Evolutionary conservation across 2,329 filamentous ascomycete genomes (phyloP).

Genomic region (Esteya vermicola): DNA sequence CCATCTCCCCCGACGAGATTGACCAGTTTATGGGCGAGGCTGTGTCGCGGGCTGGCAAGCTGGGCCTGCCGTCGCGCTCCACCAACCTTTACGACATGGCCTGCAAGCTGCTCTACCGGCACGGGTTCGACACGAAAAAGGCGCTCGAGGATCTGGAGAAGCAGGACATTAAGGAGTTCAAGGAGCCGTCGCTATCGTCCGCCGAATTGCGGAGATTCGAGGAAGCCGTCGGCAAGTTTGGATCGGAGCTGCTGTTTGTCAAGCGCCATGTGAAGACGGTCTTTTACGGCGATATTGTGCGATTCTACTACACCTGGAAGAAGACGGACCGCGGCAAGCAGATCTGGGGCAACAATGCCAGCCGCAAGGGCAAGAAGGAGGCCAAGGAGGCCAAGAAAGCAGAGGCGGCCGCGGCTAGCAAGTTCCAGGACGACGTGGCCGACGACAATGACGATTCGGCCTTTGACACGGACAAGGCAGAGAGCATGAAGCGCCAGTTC

Average conservation of each 20-base stretch:
- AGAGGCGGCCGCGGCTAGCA: constrained; percentile 50
- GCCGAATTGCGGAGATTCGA: constrained; percentile 83
- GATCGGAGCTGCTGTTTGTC: constrained; percentile 75
- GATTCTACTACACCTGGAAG: constrained; percentile 97
- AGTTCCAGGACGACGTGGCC: constrained; percentile 82
- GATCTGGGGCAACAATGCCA: constrained; percentile 80
- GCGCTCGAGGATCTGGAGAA: constrained; percentile 58
- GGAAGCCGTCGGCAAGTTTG: constrained; percentile 77
- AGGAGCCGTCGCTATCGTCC: constrained; percentile 67
- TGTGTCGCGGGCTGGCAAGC: constrained; percentile 45
- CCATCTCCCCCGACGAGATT: too few species aligned
- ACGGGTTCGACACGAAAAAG: constrained; percentile 55
- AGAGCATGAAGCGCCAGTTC: constrained; percentile 65
- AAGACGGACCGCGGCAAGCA: constrained; percentile 75
- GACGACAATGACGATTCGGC: constrained; percentile 90
- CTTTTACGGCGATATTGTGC: constrained; percentile 65
- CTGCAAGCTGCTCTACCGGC: constrained; percentile 55
- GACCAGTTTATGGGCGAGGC: constrained; percentile 64
- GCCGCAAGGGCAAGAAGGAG: constrained; percentile 82
- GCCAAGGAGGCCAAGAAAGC: constrained; percentile 62
- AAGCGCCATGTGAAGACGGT: constrained; percentile 77
- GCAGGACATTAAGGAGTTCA: constrained; percentile 57
- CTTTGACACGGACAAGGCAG: constrained; percentile 79
- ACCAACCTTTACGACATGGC: constrained; percentile 85
- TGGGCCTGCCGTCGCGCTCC: constrained; percentile 60